Base-by-base conservation (phyloP, 164 flowering plant species). In the Stephania yunnanensis region DNA sequence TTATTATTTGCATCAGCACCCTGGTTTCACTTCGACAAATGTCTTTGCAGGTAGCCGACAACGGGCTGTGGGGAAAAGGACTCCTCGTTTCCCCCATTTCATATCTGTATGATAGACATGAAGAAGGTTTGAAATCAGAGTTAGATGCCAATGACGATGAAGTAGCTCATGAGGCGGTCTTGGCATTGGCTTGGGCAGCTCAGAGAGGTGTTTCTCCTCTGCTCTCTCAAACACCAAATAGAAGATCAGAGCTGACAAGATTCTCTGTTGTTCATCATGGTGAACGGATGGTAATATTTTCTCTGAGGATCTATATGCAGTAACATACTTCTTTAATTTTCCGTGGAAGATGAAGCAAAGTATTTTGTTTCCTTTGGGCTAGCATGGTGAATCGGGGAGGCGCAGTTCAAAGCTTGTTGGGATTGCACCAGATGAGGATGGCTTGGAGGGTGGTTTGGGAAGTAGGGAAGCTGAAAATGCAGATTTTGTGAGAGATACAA, bases 81-180 rank as follows among this genome's bases (percentile, higher is more conserved):
- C 99, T 10, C 99, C 99, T 50, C 91, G 99, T 11, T 75, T 91
- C 79, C 97, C n/a, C 98, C 70, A 89, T 96, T 77, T 86, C 87
- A 71, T 81, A 83, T 78, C 74, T 87, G 7, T 71, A 78, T 76
- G 88, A 77, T 74, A 89, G 80, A 79, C 85, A 78, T 70, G 86
- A 84, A 76, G 83, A 75, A 30, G 87, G 85, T 19, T 68, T 79
- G 68, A 87, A 83, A 75, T 70, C 81, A 71, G 85, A 85, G 70
- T 70, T 74, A 61, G 86, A 84, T 85, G 80, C 83, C 66, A 79
- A 79, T 79, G 91, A 88, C 74, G 92, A 89, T 78, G 93, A 90
- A 74, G 93, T 86, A 70, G 93, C 86, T 45, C 94, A 87, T 75
- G 87, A 78, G 61, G 91, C 86, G 66, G 98, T 92, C 68, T 81